phyloP scores from a whole-genome alignment of 441 rosid genomes.

The Hypseocharis bilobata region DNA sequence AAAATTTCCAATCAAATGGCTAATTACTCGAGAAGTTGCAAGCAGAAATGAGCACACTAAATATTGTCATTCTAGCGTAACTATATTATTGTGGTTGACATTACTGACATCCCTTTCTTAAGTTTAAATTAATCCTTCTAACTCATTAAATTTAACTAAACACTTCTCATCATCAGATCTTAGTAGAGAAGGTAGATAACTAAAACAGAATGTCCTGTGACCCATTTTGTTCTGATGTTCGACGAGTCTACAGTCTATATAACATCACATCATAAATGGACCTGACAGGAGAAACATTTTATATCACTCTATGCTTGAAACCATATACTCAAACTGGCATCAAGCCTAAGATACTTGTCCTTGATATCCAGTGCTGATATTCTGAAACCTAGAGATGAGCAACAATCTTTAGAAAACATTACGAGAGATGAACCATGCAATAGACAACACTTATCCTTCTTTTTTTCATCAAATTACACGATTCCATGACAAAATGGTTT shows the following conservation, averaged over 20 bases:
- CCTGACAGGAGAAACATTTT: background rate
- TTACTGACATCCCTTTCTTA: background rate
- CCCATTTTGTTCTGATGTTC: too few species aligned
- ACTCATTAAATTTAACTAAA: background rate
- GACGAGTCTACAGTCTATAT: background rate
- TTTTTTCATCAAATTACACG: background rate
- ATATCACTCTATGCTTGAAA: too few species aligned
- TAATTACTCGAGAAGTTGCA: background rate
- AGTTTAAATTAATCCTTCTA: background rate
- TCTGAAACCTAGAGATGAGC: background rate
- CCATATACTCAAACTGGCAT: background rate
- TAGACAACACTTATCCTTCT: background rate
- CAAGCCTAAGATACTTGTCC: background rate
- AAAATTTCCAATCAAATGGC: background rate
- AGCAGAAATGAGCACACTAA: too few species aligned
- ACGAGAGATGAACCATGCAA: background rate
- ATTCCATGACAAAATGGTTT: background rate
- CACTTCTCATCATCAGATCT: too few species aligned
- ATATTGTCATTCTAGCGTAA: too few species aligned
- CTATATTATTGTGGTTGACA: background rate
- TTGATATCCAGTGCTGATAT: background rate
- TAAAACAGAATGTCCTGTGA: too few species aligned
- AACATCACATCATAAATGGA: background rate
- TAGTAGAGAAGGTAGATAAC: too few species aligned
- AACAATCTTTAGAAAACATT: too few species aligned